Evolutionary conservation across 2,329 filamentous ascomycete species (phyloP).

Genomic region (Ceratocystis harringtonii): DNA sequence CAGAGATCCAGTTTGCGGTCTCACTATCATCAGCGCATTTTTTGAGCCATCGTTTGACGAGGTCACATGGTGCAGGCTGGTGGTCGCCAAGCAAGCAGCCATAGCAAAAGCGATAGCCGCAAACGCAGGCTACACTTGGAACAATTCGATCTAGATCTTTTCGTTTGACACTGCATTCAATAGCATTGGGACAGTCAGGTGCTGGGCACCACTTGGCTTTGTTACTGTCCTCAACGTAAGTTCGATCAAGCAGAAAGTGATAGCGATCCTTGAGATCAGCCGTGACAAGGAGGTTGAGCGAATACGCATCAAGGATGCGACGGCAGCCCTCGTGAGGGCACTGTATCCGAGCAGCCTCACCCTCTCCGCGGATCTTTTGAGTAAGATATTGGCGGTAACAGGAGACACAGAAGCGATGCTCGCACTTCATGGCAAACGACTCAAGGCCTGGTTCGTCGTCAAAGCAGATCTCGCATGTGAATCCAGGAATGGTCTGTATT

Average conservation of each 20-base stretch:
- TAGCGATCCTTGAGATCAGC: constrained; percentile 49
- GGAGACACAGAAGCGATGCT: constrained; percentile 79
- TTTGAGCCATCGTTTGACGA: constrained; percentile 93
- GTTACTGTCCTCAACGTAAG: constrained; percentile 94
- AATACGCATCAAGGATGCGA: constrained; percentile 79
- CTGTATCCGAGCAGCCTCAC: constrained; percentile 86
- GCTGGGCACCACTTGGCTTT: constrained; percentile 95
- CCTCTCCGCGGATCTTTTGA: constrained; percentile 90
- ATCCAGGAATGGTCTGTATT: constrained; percentile 57
- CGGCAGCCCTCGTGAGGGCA: constrained; percentile 81
- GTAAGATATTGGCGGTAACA: constrained; percentile 85
- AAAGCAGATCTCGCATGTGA: constrained; percentile 90
- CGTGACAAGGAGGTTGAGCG: constrained; percentile 61
- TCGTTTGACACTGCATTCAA: constrained; percentile 78
- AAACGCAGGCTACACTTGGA: constrained; percentile 75
- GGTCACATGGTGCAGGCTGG: constrained; percentile 75
- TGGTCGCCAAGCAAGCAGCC: constrained; percentile 83
- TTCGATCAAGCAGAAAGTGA: constrained; percentile 71
- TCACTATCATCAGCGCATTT: constrained; percentile 98
- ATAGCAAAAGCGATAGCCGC: constrained; percentile 84
- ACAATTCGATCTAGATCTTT: constrained; percentile 75
- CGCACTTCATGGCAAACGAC: constrained; percentile 90
- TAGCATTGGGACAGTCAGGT: constrained; percentile 86
- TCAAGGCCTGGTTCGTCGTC: constrained; percentile 65
- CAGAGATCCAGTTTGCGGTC: constrained; percentile 98